Conservation (phyloP, 2,329 filamentous ascomycete genomes). For the Curvularia verruculosa region DNA sequence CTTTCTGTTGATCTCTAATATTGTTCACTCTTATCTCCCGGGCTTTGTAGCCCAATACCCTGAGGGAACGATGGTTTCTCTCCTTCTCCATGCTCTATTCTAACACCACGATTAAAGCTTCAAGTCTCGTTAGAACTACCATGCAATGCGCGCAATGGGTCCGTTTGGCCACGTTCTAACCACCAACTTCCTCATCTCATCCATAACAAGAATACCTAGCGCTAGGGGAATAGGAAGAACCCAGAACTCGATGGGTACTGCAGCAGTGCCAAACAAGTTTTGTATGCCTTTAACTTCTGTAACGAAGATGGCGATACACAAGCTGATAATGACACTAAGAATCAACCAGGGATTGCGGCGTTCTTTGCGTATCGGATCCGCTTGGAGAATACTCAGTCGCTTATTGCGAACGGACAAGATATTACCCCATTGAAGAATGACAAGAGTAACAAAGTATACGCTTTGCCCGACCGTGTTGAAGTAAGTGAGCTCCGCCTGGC, state of each 20-base stretch:
- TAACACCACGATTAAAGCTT: too few relatives aligned
- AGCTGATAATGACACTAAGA: neutral
- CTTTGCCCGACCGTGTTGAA: conserved; percentile 1
- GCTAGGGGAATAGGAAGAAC: neutral
- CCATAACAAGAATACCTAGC: neutral
- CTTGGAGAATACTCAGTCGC: conserved; percentile 1
- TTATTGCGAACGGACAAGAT: neutral
- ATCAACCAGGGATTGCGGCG: neutral
- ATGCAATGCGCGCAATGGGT: neutral
- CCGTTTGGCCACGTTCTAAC: neutral
- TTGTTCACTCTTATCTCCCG: too few relatives aligned
- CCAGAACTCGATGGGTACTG: neutral
- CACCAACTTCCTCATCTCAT: neutral
- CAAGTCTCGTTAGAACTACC: neutral
- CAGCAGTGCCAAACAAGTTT: neutral
- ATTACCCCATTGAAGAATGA: neutral
- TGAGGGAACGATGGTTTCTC: too few relatives aligned
- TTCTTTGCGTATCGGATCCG: neutral
- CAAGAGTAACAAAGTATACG: conserved; percentile 1
- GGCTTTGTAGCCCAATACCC: too few relatives aligned
- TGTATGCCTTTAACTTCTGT: neutral
- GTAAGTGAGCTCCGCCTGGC: neutral
- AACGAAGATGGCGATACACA: neutral
- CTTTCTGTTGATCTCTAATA: too few relatives aligned
- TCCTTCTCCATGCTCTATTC: too few relatives aligned